These are phyloP conservation scores for Styphnolobium japonicum DNA, from an alignment of 306 rosid species.

Conservation along the genomic window DNA sequence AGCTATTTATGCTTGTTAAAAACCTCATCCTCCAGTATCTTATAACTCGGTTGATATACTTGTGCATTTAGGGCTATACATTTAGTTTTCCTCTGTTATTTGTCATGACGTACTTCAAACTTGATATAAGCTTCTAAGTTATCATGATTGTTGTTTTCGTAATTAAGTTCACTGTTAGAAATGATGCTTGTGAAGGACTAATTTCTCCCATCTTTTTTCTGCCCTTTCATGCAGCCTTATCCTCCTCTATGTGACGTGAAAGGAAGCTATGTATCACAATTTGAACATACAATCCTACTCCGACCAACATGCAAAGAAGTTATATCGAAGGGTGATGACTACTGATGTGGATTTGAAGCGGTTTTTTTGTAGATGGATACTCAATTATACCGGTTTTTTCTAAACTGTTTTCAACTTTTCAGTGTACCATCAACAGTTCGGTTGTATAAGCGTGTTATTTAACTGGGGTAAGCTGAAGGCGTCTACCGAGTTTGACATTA, in stretches of 20 bases:
- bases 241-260: conserved; percentile 86
- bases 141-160: not conserved
- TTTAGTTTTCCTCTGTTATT: not conserved
- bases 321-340: conserved; percentile 92
- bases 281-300: conserved; percentile 89
- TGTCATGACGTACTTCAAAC: not conserved
- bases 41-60: not conserved
- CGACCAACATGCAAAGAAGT: conserved; percentile 99
- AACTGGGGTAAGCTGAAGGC: not conserved
- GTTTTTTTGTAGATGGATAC: not conserved
- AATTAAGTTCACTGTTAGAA: not conserved
- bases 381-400: not conserved
- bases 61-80: not conserved
- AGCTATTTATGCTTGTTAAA: not conserved
- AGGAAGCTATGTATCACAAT: conserved; percentile 94
- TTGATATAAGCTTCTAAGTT: not conserved
- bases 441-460: not conserved
- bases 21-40: not conserved
- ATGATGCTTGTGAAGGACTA: not conserved
- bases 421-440: not conserved
- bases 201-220: not conserved
- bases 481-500: not conserved
- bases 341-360: conserved; percentile 31
- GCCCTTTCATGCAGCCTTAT: conserved; percentile 52
- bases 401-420: not conserved